Percentiles rank a stretch among this genome's conserved stretches.
Conservation (phyloP, 2,329 filamentous ascomycete species). For the Grosmannia penicillata region DNA sequence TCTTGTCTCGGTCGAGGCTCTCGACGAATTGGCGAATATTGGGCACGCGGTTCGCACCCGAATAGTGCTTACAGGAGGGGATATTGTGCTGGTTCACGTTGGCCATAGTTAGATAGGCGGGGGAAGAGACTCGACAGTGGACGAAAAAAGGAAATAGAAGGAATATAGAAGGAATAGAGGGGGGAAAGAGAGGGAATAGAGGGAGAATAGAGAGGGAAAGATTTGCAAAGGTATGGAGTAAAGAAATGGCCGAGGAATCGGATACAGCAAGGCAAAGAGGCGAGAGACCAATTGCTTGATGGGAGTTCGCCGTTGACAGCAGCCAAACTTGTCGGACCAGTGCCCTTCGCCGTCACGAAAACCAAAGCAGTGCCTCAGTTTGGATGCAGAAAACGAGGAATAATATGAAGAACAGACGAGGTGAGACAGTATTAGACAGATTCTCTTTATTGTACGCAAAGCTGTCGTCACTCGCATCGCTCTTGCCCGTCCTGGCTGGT, state of each 20-base stretch:
- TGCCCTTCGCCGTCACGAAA: too few species aligned
- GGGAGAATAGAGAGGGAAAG: background rate
- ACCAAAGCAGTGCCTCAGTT: too few species aligned
- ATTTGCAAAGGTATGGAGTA: background rate
- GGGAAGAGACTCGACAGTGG: background rate
- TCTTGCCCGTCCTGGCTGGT: too few species aligned
- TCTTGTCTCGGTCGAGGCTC: slow-evolving; percentile 65
- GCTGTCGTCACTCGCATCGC: too few species aligned
- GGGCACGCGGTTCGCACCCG: slow-evolving; percentile 68
- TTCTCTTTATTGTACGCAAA: too few species aligned
- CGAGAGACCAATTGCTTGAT: too few species aligned
- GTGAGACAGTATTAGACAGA: too few species aligned
- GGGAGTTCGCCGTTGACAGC: too few species aligned
- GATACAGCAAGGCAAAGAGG: background rate
- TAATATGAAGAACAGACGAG: too few species aligned
- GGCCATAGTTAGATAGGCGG: slow-evolving; percentile 5
- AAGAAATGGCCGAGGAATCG: background rate
- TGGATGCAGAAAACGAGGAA: too few species aligned
- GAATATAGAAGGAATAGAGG: background rate
- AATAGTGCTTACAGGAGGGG: slow-evolving; percentile 56
- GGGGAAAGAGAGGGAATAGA: background rate
- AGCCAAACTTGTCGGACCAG: too few species aligned
- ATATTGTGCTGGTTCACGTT: slow-evolving; percentile 23
- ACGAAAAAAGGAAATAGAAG: slow-evolving; percentile 6
- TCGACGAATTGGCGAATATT: slow-evolving; percentile 77